These are phyloP conservation scores for Datisca glomerata DNA, from an alignment of 306 rosid genomes.

Conservation along the genomic window DNA sequence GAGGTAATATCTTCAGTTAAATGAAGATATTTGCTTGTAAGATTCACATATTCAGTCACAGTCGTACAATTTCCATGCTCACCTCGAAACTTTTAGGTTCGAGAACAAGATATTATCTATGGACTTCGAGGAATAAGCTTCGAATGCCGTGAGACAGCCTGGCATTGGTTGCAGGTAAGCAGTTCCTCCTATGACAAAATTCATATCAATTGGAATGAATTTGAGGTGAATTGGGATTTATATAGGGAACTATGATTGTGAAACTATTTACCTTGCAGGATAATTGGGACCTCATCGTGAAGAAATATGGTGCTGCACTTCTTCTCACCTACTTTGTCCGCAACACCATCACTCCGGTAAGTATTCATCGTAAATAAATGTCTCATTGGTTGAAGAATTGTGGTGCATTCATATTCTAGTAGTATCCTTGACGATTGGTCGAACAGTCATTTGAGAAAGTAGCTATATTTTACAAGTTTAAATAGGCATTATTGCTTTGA, in stretches of 20 bases:
- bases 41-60: constrained; percentile 3
- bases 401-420: no score
- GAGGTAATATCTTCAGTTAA: constrained; percentile 21
- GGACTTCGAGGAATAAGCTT: constrained; percentile 33
- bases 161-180: constrained; percentile 55
- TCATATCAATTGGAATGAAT: not conserved
- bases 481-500: no score
- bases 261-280: no score
- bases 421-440: no score
- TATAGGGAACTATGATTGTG: no score
- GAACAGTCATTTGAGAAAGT: no score
- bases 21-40: not conserved
- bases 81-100: constrained; percentile 24
- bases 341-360: constrained; percentile 30
- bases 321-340: constrained; percentile 32
- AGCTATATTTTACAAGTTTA: no score
- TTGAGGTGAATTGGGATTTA: no score
- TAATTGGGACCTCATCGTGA: constrained; percentile 49
- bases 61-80: constrained; percentile 4
- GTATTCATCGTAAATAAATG: constrained; percentile 8
- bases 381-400: no score
- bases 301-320: constrained; percentile 38
- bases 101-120: constrained; percentile 33
- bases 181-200: not conserved
- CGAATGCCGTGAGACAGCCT: constrained; percentile 36